Evolutionary conservation across 768 basidiomycete species (phyloP).

Genomic region (Pseudohyphozyma bogoriensis): DNA sequence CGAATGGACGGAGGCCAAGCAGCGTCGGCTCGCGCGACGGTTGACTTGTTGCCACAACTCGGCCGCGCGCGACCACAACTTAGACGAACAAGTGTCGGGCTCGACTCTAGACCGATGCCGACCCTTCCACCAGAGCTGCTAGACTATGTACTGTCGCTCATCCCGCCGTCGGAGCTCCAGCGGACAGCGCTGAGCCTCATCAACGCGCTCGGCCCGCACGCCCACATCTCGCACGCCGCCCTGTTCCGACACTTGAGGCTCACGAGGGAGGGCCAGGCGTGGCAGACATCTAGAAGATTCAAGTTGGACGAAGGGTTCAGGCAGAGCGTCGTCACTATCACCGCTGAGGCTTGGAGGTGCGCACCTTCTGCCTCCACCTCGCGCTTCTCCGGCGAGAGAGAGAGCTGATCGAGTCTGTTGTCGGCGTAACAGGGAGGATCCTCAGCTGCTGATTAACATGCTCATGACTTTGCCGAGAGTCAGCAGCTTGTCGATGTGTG

Average conservation of each 20-base stretch:
- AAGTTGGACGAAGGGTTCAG: background rate
- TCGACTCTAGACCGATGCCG: no score
- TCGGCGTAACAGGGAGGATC: slow-evolving; percentile 21
- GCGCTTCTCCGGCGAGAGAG: background rate
- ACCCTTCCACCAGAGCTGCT: slow-evolving; percentile 59
- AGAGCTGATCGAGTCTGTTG: background rate
- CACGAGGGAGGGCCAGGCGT: slow-evolving; percentile 46
- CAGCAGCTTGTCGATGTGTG: slow-evolving; percentile 49
- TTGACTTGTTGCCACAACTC: no score
- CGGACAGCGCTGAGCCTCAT: slow-evolving; percentile 51
- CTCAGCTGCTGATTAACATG: slow-evolving; percentile 38
- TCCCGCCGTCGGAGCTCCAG: slow-evolving; percentile 47
- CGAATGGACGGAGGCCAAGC: no score
- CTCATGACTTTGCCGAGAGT: slow-evolving; percentile 50
- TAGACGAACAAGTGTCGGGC: no score
- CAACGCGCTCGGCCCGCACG: slow-evolving; percentile 51
- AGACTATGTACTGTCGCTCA: slow-evolving; percentile 47
- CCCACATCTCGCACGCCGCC: slow-evolving; percentile 48
- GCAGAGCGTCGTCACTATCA: slow-evolving; percentile 2
- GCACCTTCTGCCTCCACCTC: slow-evolving; percentile 13
- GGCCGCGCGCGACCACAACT: background rate
- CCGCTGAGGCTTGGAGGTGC: slow-evolving; percentile 21
- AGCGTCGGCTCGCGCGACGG: no score
- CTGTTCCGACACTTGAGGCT: slow-evolving; percentile 56
- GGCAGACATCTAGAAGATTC: slow-evolving; percentile 38